A percentile compares a stretch with the other conserved stretches of the same genome.
Evolutionary conservation across 805 yeast species (phyloP).

Genomic region (Lipomyces mesembrius): DNA sequence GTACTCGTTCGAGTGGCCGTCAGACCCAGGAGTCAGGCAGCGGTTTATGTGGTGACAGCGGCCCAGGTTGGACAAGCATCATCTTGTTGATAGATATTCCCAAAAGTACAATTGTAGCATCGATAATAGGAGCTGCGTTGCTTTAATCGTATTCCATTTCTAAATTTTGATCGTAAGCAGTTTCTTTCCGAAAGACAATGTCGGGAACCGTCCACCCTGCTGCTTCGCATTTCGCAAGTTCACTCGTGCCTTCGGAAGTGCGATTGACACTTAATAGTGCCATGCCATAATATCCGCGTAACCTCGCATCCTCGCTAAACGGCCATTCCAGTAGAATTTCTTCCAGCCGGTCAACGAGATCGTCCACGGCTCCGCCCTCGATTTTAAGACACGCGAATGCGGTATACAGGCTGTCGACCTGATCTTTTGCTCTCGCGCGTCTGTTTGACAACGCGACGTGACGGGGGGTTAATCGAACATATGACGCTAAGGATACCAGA

Average conservation of each 20-base stretch:
- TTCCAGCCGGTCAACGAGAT: constrained; percentile 24
- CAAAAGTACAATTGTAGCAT: constrained; percentile 3
- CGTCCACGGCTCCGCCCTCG: constrained; percentile 11
- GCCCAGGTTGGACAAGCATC: neutral
- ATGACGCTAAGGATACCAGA: constrained; percentile 19
- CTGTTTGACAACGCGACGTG: constrained; percentile 10
- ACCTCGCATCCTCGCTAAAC: constrained; percentile 26
- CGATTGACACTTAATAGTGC: constrained; percentile 19
- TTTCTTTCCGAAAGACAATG: constrained; percentile 1
- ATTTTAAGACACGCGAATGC: constrained; percentile 15
- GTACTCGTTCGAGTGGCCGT: constrained; percentile 69
- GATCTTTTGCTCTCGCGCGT: constrained; percentile 11
- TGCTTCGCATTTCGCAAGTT: constrained; percentile 11
- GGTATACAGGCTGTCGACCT: constrained; percentile 13
- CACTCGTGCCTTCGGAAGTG: constrained; percentile 18
- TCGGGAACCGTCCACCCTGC: constrained; percentile 23
- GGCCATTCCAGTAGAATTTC: constrained; percentile 33
- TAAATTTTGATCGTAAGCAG: neutral
- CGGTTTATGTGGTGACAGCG: constrained; percentile 80
- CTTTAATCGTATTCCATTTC: neutral
- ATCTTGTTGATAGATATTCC: neutral
- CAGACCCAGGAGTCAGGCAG: constrained; percentile 62
- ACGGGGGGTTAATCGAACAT: constrained; percentile 11
- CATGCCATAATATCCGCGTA: constrained; percentile 29
- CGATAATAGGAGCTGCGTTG: neutral